Base-by-base conservation (phyloP, 78 protist species). In the Corallochytrium limacisporum region DNA sequence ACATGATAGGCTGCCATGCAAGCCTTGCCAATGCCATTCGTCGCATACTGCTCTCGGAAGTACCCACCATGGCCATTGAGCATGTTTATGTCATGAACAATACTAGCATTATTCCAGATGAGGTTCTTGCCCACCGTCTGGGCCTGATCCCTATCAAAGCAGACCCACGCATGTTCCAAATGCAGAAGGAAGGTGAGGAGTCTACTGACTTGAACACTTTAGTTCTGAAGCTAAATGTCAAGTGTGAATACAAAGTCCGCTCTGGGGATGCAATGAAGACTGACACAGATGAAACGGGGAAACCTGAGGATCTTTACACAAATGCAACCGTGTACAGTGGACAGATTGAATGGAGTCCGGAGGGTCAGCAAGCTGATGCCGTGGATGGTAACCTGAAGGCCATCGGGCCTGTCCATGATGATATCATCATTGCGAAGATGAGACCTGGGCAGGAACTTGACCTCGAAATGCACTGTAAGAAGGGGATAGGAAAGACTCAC, bases 31-130 rank as follows among this genome's bases (percentile, higher is more conserved):
- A 92, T 70, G 90, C 97, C 20, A 2, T 92, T 8, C 72, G 97
- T 20, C 78, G 97, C 24, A 89, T 89, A 33, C 37, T 92, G 31
- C 38, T 92, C n/a, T 49, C 85, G 36, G 91, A 89, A 47, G 89
- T 75, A 56, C 91, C 94, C 22, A 86, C 95, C 4, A 83, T 93
- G 90, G 95, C 95, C 24, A 84, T 93, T 32, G 98, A 93, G 63
- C 53, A 49, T 6, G 95, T 88, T 10, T 73, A 54, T 36, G 8
- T 28, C 24, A 37, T 18, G 8, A 82, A 81, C 67, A 93, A 93
- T 83, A 86, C 95, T 10, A 81, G 91, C 9, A 70, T 93, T 28
- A 50, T 87, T 7, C 92, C 78, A 35, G 98, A 93, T 48, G 95
- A 93, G 65, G 89, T 90, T 5, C 46, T 79, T 0, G 83, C 81